A percentile compares a stretch with the other conserved stretches of the same genome.
Conservation (phyloP, 306 rosid species). For the Dalbergia cochinchinensis region DNA sequence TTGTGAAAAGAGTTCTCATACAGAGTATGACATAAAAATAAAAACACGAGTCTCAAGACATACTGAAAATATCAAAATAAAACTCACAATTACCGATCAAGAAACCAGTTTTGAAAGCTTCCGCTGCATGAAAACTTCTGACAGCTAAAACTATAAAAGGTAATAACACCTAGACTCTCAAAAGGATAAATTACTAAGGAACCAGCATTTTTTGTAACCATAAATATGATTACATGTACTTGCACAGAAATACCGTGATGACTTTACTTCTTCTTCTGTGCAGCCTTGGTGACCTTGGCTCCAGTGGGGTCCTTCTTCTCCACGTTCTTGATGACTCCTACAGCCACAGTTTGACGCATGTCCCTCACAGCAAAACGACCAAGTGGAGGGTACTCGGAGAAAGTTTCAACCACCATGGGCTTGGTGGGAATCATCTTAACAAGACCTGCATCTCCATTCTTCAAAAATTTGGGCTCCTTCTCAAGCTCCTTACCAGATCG, state of each 20-base stretch:
- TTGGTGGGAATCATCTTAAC: conserved; percentile 52
- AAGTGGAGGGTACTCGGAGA: conserved; percentile 47
- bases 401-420: conserved; percentile 50
- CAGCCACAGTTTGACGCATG: conserved; percentile 51
- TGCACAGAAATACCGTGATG: background rate
- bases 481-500: too few relatives aligned
- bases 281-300: conserved; percentile 51
- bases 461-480: background rate
- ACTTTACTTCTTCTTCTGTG: conserved; percentile 46
- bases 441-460: conserved; percentile 45
- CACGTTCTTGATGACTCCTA: conserved; percentile 42
- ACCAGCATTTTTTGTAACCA: background rate
- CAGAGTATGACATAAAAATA: background rate
- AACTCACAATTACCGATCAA: conserved; percentile 33
- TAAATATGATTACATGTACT: conserved; percentile 1
- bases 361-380: conserved; percentile 55
- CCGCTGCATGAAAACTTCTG: background rate
- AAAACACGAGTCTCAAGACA: conserved; percentile 11
- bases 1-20: conserved; percentile 32
- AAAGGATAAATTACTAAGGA: background rate
- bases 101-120: conserved; percentile 36
- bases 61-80: background rate
- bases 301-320: conserved; percentile 47
- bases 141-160: conserved; percentile 10
- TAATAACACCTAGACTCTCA: conserved; percentile 16